Base-by-base conservation (phyloP, 192 early-diverging fungal genomes). In the Podila horticola region DNA sequence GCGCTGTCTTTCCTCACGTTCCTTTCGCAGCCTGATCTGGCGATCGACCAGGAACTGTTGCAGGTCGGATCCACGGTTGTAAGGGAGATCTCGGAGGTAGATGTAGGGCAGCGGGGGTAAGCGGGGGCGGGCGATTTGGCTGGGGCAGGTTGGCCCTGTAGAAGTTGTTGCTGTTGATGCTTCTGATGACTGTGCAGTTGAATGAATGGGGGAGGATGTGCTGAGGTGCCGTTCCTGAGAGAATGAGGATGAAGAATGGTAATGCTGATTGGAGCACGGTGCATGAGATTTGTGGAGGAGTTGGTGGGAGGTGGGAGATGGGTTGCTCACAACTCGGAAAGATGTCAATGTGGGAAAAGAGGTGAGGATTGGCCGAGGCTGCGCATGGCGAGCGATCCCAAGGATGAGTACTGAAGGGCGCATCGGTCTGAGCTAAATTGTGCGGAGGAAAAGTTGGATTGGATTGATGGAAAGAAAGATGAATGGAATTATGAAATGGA, bases 71-170 rank as follows among this genome's bases (percentile, higher is more conserved):
- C 70, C 72, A 3, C 71, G 71, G 24, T 59, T 50, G 49, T 81
- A 81, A 48, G 77, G 77, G 28, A 81, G 77, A 73, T 81, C 38
- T 33, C 70, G 70, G 67, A 81, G 77, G 49, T 65, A 69, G 33
- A 81, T 81, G 33, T 65, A 81, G 26, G 77, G 71, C 19, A 81
- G 67, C 61, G 77, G 77, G 57, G 77, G 64, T 33, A 81, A 60
- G 17, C 48, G 70, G 26, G 77, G 77, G 29, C 77, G 70, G 33
- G 71, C 51, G 26, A 81, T 48, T 49, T 55, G 68, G 12, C 69
- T 73, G 60, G 71, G 61, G 71, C 77, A 81, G 3, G 45, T 20
- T 7, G 26, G 28, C 5, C 59, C 59, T 5, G 59, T 31, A 24
- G 26, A 31, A 17, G 52, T 55, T 20, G n/a, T 2, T 52, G 50